Percentiles rank a stretch among this genome's conserved stretches.
These are phyloP conservation scores for Gaeumannomyces tritici DNA, from an alignment of 2,329 filamentous ascomycete species.

Conservation along the genomic window DNA sequence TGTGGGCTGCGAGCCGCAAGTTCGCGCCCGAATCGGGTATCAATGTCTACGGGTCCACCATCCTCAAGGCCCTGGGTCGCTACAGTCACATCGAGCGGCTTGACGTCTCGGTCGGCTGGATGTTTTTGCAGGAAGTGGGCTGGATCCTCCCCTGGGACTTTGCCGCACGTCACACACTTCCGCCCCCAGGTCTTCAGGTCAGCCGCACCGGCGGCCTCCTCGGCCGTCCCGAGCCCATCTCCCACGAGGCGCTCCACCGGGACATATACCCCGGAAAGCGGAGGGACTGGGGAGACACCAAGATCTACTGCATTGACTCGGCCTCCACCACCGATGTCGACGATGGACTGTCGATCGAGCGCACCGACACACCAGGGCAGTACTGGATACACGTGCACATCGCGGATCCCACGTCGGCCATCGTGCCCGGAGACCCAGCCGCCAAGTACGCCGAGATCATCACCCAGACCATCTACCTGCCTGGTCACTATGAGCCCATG, in stretches of 20 bases:
- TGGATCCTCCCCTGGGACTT: slow-evolving; percentile 64
- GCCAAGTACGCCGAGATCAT: slow-evolving; percentile 52
- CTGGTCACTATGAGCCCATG: slow-evolving; percentile 50
- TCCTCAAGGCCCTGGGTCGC: slow-evolving; percentile 51
- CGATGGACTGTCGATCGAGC: slow-evolving; percentile 66
- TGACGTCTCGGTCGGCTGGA: slow-evolving; percentile 40
- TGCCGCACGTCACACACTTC: slow-evolving; percentile 48
- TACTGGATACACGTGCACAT: slow-evolving; percentile 73
- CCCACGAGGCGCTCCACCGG: slow-evolving; percentile 18
- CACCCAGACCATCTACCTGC: slow-evolving; percentile 49
- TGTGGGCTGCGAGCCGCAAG: slow-evolving; percentile 50
- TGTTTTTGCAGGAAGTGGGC: slow-evolving; percentile 69
- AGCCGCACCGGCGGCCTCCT: slow-evolving; percentile 30
- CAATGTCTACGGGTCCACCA: slow-evolving; percentile 51
- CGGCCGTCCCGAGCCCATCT: slow-evolving; percentile 15
- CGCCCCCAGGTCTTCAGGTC: slow-evolving; percentile 39
- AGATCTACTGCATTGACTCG: slow-evolving; percentile 66
- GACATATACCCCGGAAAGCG: slow-evolving; percentile 42
- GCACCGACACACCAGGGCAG: slow-evolving; percentile 38
- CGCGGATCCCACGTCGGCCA: slow-evolving; percentile 67
- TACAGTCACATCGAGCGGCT: slow-evolving; percentile 44
- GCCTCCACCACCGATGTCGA: slow-evolving; percentile 61
- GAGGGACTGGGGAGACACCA: slow-evolving; percentile 46
- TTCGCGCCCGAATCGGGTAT: slow-evolving; percentile 43
- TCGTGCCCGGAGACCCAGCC: slow-evolving; percentile 48